Percentiles rank a stretch among this genome's conserved stretches.
phyloP scores from a whole-genome alignment of 2,329 filamentous ascomycete species.

The Phyllosticta citriasiana region DNA sequence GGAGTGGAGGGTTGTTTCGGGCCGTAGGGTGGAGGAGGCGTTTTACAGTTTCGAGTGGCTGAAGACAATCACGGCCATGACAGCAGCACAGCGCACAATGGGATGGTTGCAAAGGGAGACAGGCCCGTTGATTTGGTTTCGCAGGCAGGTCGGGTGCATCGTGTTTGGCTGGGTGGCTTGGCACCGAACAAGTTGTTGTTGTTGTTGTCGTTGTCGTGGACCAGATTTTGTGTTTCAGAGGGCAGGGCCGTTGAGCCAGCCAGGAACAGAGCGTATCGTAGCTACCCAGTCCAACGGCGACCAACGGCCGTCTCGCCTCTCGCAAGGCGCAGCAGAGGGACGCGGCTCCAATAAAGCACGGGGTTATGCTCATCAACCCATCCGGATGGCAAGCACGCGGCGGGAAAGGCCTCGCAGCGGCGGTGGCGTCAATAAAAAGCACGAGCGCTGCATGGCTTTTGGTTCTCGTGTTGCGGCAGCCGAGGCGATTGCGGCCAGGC shows the following conservation, averaged over 20 bases:
- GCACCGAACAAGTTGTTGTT: not conserved
- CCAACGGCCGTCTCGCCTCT: no score
- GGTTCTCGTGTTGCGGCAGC: not conserved
- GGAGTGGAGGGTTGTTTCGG: not conserved
- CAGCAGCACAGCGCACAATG: not conserved
- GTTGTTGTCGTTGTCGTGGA: not conserved
- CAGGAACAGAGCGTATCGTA: not conserved
- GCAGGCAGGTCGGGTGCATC: no score
- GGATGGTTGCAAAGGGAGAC: not conserved
- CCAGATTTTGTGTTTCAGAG: not conserved
- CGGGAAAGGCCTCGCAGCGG: not conserved
- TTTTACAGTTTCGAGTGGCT: not conserved
- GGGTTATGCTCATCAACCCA: not conserved
- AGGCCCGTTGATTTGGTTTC: no score
- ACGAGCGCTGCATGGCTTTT: not conserved
- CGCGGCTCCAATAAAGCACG: not conserved
- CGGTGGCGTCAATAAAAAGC: not conserved
- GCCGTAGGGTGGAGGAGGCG: not conserved
- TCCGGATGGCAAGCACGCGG: not conserved
- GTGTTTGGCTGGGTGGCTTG: not conserved
- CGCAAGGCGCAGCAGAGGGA: not conserved
- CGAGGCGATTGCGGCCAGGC: not conserved
- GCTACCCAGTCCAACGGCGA: no score
- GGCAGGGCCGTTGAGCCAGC: not conserved
- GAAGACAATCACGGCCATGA: not conserved